These are phyloP conservation scores for Saccharomycopsis sp. DNA, from an alignment of 805 yeast genomes.

Conservation along the genomic window DNA sequence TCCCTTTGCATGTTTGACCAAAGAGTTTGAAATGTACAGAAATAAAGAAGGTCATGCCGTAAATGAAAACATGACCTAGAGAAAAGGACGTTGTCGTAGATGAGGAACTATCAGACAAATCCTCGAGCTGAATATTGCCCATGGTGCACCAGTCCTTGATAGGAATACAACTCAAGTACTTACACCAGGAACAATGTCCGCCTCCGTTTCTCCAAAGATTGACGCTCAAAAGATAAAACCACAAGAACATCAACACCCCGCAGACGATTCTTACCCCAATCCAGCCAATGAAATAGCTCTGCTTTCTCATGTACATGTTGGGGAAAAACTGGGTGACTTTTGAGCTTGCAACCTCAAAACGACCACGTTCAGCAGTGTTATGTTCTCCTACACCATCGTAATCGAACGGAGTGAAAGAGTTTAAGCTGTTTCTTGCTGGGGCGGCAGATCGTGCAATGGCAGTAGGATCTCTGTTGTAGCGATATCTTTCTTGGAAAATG, in stretches of 20 bases:
- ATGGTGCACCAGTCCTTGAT: slow-evolving; percentile 58
- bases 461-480: slow-evolving; percentile 20
- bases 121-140: slow-evolving; percentile 23
- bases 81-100: slow-evolving; percentile 74
- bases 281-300: slow-evolving; percentile 46
- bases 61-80: slow-evolving; percentile 33
- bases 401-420: slow-evolving; percentile 21
- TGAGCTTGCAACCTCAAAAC: slow-evolving; percentile 21
- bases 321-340: slow-evolving; percentile 22
- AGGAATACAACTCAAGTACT: slow-evolving; percentile 63
- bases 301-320: slow-evolving; percentile 27
- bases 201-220: slow-evolving; percentile 46
- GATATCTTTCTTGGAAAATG: slow-evolving; percentile 24
- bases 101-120: slow-evolving; percentile 24
- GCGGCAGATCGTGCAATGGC: slow-evolving; percentile 21
- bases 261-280: slow-evolving; percentile 38
- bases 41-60: not conserved
- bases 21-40: not conserved
- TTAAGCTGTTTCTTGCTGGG: slow-evolving; percentile 19
- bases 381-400: slow-evolving; percentile 16
- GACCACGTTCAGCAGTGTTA: not conserved
- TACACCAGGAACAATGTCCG: slow-evolving; percentile 62
- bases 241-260: slow-evolving; percentile 40
- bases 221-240: slow-evolving; percentile 41
- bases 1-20: not conserved